Percentiles rank a stretch among this genome's conserved stretches.
Conservation (phyloP, 441 rosid genomes). For the Croton laevigatus region DNA sequence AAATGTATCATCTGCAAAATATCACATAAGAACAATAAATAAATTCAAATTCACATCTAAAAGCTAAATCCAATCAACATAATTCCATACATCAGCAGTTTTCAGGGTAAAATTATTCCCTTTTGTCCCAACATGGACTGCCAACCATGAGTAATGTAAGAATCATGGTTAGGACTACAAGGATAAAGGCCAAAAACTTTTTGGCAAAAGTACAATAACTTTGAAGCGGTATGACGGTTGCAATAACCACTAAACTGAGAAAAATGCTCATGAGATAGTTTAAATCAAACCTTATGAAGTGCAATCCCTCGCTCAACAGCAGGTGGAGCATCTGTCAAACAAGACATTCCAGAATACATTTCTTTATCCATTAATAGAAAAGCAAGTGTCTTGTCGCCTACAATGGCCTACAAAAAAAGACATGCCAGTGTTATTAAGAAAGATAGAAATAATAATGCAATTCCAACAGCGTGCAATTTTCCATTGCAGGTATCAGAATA, state of each 20-base stretch:
- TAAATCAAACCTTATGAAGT: slow-evolving; percentile 66
- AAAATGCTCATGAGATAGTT: neutral
- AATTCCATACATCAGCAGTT: neutral
- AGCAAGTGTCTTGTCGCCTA: slow-evolving; percentile 79
- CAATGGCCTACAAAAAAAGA: slow-evolving; percentile 58
- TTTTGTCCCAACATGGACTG: neutral
- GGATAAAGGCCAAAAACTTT: neutral
- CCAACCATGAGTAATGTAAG: neutral
- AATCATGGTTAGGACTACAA: slow-evolving; percentile 5
- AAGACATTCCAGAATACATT: slow-evolving; percentile 82
- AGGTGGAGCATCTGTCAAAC: slow-evolving; percentile 58
- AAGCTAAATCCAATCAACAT: slow-evolving; percentile 16
- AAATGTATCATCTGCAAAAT: slow-evolving; percentile 75
- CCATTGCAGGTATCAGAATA: neutral
- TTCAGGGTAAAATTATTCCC: neutral
- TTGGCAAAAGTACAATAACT: neutral
- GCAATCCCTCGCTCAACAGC: slow-evolving; percentile 67
- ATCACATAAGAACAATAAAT: neutral
- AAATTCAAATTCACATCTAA: slow-evolving; percentile 8
- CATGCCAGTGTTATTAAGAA: slow-evolving; percentile 11
- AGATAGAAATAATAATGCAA: slow-evolving; percentile 2
- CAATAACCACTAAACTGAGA: neutral
- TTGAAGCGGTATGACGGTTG: slow-evolving; percentile 6
- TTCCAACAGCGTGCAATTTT: neutral
- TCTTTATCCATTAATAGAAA: slow-evolving; percentile 73